A percentile compares a stretch with the other conserved stretches of the same genome.
Conservation (phyloP, 2,329 filamentous ascomycete species). For the Aplosporella prunicola region DNA sequence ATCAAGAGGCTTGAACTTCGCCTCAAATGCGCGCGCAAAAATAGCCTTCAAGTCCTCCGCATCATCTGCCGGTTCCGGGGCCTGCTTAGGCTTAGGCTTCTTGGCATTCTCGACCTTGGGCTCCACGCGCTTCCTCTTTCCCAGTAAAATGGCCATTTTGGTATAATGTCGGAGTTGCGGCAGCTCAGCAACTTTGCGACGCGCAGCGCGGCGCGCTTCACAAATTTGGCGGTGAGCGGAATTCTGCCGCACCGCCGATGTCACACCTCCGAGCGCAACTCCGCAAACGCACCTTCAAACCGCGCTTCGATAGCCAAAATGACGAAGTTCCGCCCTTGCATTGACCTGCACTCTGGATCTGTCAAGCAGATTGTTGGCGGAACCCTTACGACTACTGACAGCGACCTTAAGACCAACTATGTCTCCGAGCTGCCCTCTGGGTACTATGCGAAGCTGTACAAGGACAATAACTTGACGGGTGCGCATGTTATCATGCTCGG, state of each 20-base stretch:
- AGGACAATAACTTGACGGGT: slow-evolving; percentile 60
- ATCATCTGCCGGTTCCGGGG: slow-evolving; percentile 22
- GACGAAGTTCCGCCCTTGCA: slow-evolving; percentile 93
- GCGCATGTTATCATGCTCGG: slow-evolving; percentile 97
- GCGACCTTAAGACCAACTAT: slow-evolving; percentile 73
- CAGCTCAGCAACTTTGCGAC: too few species aligned
- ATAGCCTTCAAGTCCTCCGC: slow-evolving; percentile 58
- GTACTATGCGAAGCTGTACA: slow-evolving; percentile 76
- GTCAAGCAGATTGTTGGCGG: slow-evolving; percentile 98
- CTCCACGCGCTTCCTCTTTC: slow-evolving; percentile 37
- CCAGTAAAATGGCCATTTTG: slow-evolving; percentile 33
- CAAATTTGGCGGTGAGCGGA: neutral
- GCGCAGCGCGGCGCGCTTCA: too few species aligned
- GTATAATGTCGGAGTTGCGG: too few species aligned
- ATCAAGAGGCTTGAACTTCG: slow-evolving; percentile 69
- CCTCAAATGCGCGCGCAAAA: slow-evolving; percentile 78
- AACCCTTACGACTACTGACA: slow-evolving; percentile 49
- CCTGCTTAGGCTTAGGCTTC: slow-evolving; percentile 11
- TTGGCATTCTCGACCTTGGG: slow-evolving; percentile 11
- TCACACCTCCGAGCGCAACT: slow-evolving; percentile 1
- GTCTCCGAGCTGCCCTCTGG: slow-evolving; percentile 74
- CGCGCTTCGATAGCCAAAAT: slow-evolving; percentile 39
- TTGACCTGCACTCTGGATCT: slow-evolving; percentile 92
- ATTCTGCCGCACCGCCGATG: neutral
- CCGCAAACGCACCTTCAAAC: neutral